Conservation (phyloP, 2,329 filamentous ascomycete genomes). For the Chrysosporium keratinophilum region DNA sequence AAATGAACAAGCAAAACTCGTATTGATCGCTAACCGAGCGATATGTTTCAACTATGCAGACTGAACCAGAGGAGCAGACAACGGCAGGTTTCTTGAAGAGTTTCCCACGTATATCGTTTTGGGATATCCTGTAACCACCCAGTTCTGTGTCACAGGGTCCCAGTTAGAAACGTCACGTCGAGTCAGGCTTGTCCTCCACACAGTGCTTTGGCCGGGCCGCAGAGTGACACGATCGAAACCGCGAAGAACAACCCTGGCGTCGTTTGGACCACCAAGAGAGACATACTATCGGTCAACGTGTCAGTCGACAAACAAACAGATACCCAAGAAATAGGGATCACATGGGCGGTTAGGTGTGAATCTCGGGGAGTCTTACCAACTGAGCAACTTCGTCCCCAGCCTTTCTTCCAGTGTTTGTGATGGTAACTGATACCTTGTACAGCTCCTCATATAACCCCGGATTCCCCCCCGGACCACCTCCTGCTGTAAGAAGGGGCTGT, state of each 20-base stretch:
- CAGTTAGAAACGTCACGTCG: slow-evolving; percentile 80
- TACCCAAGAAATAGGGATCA: slow-evolving; percentile 8
- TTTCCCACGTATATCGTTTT: slow-evolving; percentile 53
- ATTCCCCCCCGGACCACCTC: slow-evolving; percentile 52
- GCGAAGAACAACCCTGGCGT: slow-evolving; percentile 57
- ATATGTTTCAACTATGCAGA: slow-evolving; percentile 16
- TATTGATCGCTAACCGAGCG: slow-evolving; percentile 20
- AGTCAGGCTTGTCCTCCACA: slow-evolving; percentile 59
- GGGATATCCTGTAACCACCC: slow-evolving; percentile 52
- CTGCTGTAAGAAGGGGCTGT: slow-evolving; percentile 48
- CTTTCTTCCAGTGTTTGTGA: slow-evolving; percentile 43
- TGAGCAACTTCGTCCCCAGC: slow-evolving; percentile 46
- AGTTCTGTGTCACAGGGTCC: slow-evolving; percentile 71
- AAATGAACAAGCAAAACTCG: not conserved
- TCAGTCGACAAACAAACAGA: not conserved
- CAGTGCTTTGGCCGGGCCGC: slow-evolving; percentile 54
- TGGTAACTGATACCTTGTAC: slow-evolving; percentile 40
- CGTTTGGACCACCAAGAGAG: slow-evolving; percentile 64
- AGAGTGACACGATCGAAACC: slow-evolving; percentile 72
- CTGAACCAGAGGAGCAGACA: slow-evolving; percentile 31
- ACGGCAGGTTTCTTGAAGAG: slow-evolving; percentile 47
- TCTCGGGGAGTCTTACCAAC: slow-evolving; percentile 26
- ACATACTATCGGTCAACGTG: slow-evolving; percentile 46
- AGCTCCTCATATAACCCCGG: slow-evolving; percentile 44
- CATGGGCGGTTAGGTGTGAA: not conserved